Percentiles rank a stretch among this genome's conserved stretches.
Evolutionary conservation across 2,329 filamentous ascomycete species (phyloP).

Genomic region (Pyricularia pennisetigena): DNA sequence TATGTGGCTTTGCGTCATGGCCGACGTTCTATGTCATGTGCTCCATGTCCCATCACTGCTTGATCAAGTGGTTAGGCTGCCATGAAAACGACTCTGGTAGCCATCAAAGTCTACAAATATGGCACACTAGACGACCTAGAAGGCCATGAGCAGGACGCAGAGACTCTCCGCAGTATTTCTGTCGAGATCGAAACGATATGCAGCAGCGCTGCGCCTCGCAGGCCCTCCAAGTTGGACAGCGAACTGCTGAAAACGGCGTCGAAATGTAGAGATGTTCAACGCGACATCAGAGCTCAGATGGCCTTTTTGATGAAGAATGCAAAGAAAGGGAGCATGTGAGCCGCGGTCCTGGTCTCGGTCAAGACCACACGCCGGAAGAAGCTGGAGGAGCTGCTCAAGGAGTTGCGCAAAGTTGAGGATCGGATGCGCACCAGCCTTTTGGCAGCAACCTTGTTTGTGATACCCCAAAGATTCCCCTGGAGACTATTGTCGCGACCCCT

Average conservation of each 20-base stretch:
- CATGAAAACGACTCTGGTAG: conserved; percentile 9
- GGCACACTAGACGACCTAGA: not conserved
- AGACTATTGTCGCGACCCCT: not conserved
- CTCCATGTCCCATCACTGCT: too few species aligned
- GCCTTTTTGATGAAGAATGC: not conserved
- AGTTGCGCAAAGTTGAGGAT: not conserved
- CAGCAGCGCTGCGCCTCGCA: not conserved
- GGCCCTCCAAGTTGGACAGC: not conserved
- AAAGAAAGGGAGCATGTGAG: not conserved
- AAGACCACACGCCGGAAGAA: not conserved
- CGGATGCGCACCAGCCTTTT: not conserved
- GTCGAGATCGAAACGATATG: not conserved
- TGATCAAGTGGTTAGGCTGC: not conserved
- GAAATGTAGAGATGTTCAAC: not conserved
- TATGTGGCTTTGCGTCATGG: too few species aligned
- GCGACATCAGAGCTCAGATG: not conserved
- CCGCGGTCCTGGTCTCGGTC: not conserved
- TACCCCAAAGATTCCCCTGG: not conserved
- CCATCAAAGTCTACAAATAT: conserved; percentile 11
- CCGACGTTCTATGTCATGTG: too few species aligned
- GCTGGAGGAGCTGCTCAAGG: not conserved
- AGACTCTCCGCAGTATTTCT: not conserved
- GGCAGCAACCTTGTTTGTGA: not conserved
- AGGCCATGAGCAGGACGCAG: too few species aligned
- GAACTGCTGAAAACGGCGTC: not conserved